Percentiles rank a stretch among this genome's conserved stretches.
Conservation (phyloP, 2,329 filamentous ascomycete genomes). For the Metarhizium robertsii region DNA sequence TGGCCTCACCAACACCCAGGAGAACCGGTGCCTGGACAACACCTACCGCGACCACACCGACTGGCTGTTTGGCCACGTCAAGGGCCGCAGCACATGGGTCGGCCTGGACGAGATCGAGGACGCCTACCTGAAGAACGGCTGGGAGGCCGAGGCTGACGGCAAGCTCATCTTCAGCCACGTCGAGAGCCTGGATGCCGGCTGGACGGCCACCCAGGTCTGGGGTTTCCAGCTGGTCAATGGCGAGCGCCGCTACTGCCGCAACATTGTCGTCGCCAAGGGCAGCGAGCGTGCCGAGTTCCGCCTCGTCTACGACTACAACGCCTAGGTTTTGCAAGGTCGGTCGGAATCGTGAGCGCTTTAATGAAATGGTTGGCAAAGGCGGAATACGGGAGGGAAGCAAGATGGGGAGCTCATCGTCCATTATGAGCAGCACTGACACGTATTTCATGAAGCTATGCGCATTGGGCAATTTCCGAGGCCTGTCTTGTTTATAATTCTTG, state of each 20-base stretch:
- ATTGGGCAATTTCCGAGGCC: not conserved
- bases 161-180: slow-evolving; percentile 57
- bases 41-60: slow-evolving; percentile 57
- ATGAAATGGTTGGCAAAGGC: too few species aligned
- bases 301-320: slow-evolving; percentile 46
- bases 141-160: slow-evolving; percentile 50
- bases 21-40: slow-evolving; percentile 45
- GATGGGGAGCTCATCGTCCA: not conserved
- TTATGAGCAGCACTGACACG: not conserved
- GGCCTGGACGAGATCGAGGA: slow-evolving; percentile 40
- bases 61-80: slow-evolving; percentile 68
- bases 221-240: slow-evolving; percentile 47
- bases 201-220: slow-evolving; percentile 51
- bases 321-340: slow-evolving; percentile 7
- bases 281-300: slow-evolving; percentile 37
- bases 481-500: too few species aligned
- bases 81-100: slow-evolving; percentile 48
- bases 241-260: slow-evolving; percentile 41
- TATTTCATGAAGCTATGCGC: not conserved
- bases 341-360: too few species aligned
- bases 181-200: slow-evolving; percentile 40
- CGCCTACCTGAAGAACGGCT: slow-evolving; percentile 47
- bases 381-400: not conserved
- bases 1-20: slow-evolving; percentile 55
- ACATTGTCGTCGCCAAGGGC: slow-evolving; percentile 44